Base-by-base conservation (phyloP, 352 stramenopile species). In the Phytopythium kandeliae region DNA sequence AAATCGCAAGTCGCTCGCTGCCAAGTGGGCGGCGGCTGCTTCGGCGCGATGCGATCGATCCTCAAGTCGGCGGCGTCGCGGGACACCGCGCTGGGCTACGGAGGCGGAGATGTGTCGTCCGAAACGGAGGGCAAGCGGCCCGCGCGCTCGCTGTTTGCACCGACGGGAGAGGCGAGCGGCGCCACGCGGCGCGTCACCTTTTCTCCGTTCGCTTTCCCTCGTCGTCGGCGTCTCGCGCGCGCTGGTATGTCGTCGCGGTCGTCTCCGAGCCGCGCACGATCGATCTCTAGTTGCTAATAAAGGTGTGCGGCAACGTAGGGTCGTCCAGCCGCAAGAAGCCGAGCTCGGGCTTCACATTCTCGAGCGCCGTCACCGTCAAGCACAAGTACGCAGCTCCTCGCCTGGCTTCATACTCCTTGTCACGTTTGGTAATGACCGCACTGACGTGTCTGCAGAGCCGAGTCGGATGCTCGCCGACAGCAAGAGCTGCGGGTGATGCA, bases 101-200 rank as follows among this genome's bases (percentile, higher is more conserved):
- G 30, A 17, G 25, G 12, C 2, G 25, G 15, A 6, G 21, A 24
- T 0, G 19, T 7, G 26, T 22, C 35, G 24, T 24, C 25, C 4
- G 17, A 17, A n/a, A 19, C 21, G 4, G 50, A 48, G 34, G 51
- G 34, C 8, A 74, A 60, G 47, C 57, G 45, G 15, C 46, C 62
- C 6, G 48, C 37, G 35, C 62, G 51, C 34, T 35, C 44, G 17
- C 42, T 62, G 34, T 60, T 82, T n/a, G 36, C 58, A n/a, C 55
- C 64, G 57, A 51, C 67, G 16, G 58, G 52, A 0, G 61, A 56
- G 5, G 26, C 38, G 12, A 56, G 53, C 34, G 41, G 28, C 1
- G 45, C 30, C 45, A 30, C 26, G 45, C 73, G 80, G 25, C 75
- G 66, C 38, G 80, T 92, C 44, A 87, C 69, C 26, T 92, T 92